phyloP scores from a whole-genome alignment of 371 early-diverging fungal species.

The Gilbertella persicaria region DNA sequence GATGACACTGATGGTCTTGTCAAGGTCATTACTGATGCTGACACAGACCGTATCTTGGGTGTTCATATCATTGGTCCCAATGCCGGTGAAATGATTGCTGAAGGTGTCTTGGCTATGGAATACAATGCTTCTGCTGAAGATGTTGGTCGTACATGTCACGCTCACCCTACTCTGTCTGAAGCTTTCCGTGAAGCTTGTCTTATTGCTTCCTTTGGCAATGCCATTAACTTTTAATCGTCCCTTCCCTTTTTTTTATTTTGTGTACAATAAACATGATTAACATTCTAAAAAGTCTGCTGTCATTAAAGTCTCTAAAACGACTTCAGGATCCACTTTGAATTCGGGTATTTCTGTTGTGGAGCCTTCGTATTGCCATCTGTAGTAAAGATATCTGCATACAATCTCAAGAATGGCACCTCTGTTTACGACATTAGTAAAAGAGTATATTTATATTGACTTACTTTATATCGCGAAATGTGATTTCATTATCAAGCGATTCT shows the following conservation, averaged over 20 bases:
- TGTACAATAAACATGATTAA: constrained; percentile 26
- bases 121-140: constrained; percentile 96
- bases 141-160: constrained; percentile 96
- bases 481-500: constrained; percentile 85
- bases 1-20: constrained; percentile 92
- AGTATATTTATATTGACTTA: constrained; percentile 25
- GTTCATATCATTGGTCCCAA: constrained; percentile 97
- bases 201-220: constrained; percentile 75
- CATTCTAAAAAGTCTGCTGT: constrained; percentile 94
- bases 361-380: constrained; percentile 70
- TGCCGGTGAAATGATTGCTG: constrained; percentile 99
- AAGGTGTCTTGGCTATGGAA: constrained; percentile 96
- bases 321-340: constrained; percentile 87
- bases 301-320: constrained; percentile 92
- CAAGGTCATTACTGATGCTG: constrained; percentile 94
- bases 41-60: constrained; percentile 96
- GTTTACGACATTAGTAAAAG: constrained; percentile 2
- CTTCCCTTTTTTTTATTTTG: neutral
- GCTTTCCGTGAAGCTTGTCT: constrained; percentile 97
- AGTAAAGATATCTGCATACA: constrained; percentile 90
- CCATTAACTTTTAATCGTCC: constrained; percentile 62
- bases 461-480: constrained; percentile 92
- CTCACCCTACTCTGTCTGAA: constrained; percentile 95
- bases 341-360: constrained; percentile 82
- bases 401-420: constrained; percentile 90